These are phyloP conservation scores for Suillus fuscotomentosus DNA, from an alignment of 768 basidiomycete genomes.

Conservation along the genomic window DNA sequence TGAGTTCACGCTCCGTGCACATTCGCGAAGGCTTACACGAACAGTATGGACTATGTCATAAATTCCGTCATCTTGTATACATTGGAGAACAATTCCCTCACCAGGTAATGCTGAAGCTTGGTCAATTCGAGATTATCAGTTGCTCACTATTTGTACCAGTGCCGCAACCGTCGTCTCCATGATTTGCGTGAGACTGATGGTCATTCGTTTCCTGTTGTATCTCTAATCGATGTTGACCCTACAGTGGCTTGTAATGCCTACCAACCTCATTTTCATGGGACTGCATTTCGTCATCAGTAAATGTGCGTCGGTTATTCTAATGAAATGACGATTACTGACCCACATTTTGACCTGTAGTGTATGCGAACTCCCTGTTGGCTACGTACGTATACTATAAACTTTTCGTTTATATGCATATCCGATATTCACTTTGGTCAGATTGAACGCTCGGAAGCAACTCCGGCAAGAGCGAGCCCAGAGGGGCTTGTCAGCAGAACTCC, in stretches of 20 bases:
- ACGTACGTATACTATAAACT: conserved; percentile 25
- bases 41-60: conserved; percentile 47
- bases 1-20: conserved; percentile 6
- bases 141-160: conserved; percentile 22
- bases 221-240: neutral
- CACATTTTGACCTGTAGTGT: conserved; percentile 31
- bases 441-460: conserved; percentile 37
- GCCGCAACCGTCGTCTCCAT: conserved; percentile 41
- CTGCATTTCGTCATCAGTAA: conserved; percentile 55
- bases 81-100: conserved; percentile 51
- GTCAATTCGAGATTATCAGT: neutral
- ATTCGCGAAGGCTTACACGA: neutral
- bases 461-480: conserved; percentile 26
- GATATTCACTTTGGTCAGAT: conserved; percentile 17
- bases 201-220: neutral
- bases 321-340: neutral
- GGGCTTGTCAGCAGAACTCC: conserved; percentile 28
- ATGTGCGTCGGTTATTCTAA: conserved; percentile 25
- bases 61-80: conserved; percentile 49
- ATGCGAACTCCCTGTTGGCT: conserved; percentile 51
- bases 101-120: conserved; percentile 31
- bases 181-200: conserved; percentile 35
- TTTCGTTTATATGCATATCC: neutral
- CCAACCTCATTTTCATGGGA: conserved; percentile 51
- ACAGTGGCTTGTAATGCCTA: conserved; percentile 46